Percentiles rank a stretch among this genome's conserved stretches.
Conservation (phyloP, 208 protist species). For the Acanthamoeba royreba region DNA sequence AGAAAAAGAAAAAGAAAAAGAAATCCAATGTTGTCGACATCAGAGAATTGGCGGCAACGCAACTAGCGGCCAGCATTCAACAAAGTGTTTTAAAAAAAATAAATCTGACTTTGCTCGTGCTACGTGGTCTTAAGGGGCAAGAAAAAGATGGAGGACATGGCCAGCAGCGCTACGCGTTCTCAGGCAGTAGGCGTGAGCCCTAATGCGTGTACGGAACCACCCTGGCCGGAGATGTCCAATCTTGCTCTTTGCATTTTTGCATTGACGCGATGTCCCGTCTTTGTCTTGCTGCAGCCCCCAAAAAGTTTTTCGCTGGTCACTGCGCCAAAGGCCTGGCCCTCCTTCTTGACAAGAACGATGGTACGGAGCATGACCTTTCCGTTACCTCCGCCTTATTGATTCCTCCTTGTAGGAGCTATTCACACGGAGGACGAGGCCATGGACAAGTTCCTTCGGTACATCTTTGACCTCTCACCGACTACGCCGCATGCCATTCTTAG, state of each 20-base stretch:
- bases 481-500: not conserved
- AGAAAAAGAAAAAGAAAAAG: not conserved
- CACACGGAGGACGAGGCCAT: not conserved
- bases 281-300: not conserved
- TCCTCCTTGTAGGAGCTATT: not conserved
- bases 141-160: not conserved
- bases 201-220: not conserved
- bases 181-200: not conserved
- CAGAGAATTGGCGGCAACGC: not conserved
- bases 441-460: not conserved
- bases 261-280: no score
- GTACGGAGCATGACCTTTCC: not conserved
- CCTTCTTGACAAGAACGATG: not conserved
- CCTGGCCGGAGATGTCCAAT: not conserved
- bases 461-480: not conserved
- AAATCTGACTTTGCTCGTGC: no score
- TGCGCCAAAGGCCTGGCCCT: not conserved
- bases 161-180: not conserved
- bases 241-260: not conserved
- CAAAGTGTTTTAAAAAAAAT: not conserved
- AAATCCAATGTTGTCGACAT: not conserved
- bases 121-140: no score
- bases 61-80: not conserved
- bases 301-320: not conserved
- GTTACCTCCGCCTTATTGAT: not conserved